Evolutionary conservation across 2,329 filamentous ascomycete species (phyloP).

Genomic region (Alternaria postmessia): DNA sequence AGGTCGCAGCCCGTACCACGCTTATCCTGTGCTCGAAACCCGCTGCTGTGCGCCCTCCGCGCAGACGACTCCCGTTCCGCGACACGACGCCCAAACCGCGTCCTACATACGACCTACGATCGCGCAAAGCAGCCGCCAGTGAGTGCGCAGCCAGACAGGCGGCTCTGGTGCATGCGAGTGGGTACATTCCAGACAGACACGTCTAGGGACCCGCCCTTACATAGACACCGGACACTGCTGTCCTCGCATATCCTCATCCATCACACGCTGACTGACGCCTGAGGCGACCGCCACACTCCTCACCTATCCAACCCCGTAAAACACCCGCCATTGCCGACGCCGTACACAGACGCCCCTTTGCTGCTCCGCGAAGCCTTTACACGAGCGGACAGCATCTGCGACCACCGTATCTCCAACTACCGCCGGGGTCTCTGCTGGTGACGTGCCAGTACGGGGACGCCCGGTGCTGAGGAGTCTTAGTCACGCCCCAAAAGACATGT

Average conservation of each 20-base stretch:
- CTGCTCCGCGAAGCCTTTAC: background rate
- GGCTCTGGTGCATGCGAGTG: constrained; percentile 25
- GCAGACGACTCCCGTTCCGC: constrained; percentile 13
- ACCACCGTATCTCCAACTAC: constrained; percentile 11
- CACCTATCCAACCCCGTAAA: constrained; percentile 15
- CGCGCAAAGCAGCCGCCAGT: constrained; percentile 14
- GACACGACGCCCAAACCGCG: constrained; percentile 18
- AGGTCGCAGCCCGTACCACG: constrained; percentile 20
- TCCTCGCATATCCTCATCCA: constrained; percentile 3
- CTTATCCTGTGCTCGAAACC: constrained; percentile 20
- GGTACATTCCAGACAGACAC: constrained; percentile 21
- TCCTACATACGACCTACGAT: constrained; percentile 14
- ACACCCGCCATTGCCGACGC: background rate
- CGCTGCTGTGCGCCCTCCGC: constrained; percentile 18
- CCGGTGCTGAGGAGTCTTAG: constrained; percentile 22
- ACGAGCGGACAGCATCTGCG: constrained; percentile 3
- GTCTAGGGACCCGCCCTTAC: constrained; percentile 21
- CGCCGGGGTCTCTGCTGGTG: constrained; percentile 44
- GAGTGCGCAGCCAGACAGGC: constrained; percentile 11
- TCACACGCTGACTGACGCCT: constrained; percentile 22
- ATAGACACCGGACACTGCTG: constrained; percentile 13
- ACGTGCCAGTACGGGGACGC: constrained; percentile 30
- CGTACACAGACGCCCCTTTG: background rate
- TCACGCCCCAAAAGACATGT: constrained; percentile 46
- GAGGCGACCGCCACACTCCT: constrained; percentile 4